Evolutionary conservation across 805 yeast genomes (phyloP).

Genomic region (Kuraishia borneana): DNA sequence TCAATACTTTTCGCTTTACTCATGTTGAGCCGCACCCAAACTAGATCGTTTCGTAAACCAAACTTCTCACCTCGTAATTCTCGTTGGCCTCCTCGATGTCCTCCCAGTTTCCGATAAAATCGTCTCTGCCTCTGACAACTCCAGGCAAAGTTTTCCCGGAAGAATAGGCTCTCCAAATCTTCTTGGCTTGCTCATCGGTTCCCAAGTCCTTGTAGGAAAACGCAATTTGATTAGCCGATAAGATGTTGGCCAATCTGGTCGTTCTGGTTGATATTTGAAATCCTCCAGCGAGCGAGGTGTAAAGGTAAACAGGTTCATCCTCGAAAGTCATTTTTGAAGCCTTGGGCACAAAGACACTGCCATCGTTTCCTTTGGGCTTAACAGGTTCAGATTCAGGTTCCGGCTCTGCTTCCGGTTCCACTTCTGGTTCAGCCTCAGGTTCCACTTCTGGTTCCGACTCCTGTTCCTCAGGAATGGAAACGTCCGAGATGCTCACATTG

Average conservation of each 20-base stretch:
- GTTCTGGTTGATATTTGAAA: slow-evolving; percentile 71
- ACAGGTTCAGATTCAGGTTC: slow-evolving; percentile 8
- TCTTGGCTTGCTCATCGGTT: slow-evolving; percentile 77
- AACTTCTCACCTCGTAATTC: slow-evolving; percentile 50
- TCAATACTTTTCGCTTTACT: no score
- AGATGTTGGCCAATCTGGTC: slow-evolving; percentile 60
- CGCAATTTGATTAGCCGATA: slow-evolving; percentile 61
- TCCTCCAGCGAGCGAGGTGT: slow-evolving; percentile 83
- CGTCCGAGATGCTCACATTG: slow-evolving; percentile 18
- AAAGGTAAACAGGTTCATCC: slow-evolving; percentile 60
- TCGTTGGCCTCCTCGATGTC: slow-evolving; percentile 84
- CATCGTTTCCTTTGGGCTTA: slow-evolving; percentile 14
- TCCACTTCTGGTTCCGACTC: not conserved
- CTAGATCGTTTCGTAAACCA: slow-evolving; percentile 57
- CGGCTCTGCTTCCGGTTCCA: slow-evolving; percentile 1
- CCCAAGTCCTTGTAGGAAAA: slow-evolving; percentile 71
- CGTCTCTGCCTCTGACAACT: slow-evolving; percentile 72
- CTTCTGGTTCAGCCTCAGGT: not conserved
- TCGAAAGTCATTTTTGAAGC: slow-evolving; percentile 22
- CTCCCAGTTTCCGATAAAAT: slow-evolving; percentile 74
- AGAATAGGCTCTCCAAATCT: slow-evolving; percentile 69
- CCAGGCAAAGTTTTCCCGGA: slow-evolving; percentile 75
- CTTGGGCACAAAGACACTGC: slow-evolving; percentile 20
- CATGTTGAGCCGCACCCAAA: no score
- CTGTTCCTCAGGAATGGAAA: slow-evolving; percentile 5